phyloP scores from a whole-genome alignment of 257 asterid species.

The Coffea eugenioides region DNA sequence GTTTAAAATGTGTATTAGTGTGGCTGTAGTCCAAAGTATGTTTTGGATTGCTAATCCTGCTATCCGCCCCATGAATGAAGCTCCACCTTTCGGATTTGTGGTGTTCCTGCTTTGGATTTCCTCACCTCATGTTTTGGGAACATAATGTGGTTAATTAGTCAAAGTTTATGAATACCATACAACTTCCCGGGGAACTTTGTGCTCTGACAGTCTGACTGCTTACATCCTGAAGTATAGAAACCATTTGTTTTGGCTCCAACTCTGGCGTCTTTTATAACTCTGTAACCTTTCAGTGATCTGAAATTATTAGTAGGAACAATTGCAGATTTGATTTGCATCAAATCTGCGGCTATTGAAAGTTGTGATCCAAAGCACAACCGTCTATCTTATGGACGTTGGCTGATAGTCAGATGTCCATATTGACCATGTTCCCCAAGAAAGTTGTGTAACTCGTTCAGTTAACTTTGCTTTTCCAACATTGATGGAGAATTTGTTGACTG shows the following conservation, averaged over 20 bases:
- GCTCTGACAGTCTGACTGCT: background rate
- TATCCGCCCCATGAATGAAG: conserved; percentile 10
- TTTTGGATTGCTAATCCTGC: conserved; percentile 22
- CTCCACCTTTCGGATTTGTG: conserved; percentile 1
- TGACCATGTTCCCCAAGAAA: background rate
- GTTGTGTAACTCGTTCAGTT: background rate
- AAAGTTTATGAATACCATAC: background rate
- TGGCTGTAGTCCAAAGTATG: conserved; percentile 33
- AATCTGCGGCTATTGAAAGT: background rate
- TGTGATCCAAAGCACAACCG: background rate
- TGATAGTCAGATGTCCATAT: background rate
- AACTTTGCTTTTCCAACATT: background rate
- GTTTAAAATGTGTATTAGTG: conserved; percentile 26
- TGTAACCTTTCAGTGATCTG: background rate
- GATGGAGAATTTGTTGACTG: background rate
- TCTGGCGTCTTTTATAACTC: background rate
- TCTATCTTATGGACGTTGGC: background rate
- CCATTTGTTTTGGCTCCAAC: background rate
- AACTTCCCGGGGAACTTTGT: background rate
- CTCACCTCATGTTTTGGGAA: background rate
- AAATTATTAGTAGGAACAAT: background rate
- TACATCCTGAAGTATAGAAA: background rate
- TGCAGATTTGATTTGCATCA: background rate
- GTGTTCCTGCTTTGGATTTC: background rate
- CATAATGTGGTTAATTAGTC: background rate